phyloP scores from a whole-genome alignment of 805 yeast genomes.

The Saccharomycopsis synnaedendra region DNA sequence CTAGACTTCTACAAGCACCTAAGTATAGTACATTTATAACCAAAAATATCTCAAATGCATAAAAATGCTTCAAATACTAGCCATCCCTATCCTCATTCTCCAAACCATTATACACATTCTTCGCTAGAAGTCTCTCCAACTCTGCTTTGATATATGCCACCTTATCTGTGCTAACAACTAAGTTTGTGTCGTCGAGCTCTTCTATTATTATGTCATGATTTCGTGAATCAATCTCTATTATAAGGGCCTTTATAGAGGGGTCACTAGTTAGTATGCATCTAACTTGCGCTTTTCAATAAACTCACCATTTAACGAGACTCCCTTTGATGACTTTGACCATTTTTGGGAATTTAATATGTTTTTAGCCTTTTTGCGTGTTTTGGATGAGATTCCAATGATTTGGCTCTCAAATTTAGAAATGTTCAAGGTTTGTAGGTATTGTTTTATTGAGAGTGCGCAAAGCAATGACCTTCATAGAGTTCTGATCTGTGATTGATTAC shows the following conservation, averaged over 20 bases:
- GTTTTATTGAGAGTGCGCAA: too few relatives aligned
- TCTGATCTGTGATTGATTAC: too few relatives aligned
- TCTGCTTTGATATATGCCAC: slow-evolving; percentile 70
- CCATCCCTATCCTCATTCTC: slow-evolving; percentile 46
- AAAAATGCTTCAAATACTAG: slow-evolving; percentile 22
- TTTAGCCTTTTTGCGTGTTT: background rate
- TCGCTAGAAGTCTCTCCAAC: slow-evolving; percentile 61
- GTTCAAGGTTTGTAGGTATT: too few relatives aligned
- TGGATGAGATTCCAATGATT: too few relatives aligned
- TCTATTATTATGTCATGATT: slow-evolving; percentile 62
- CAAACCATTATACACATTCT: slow-evolving; percentile 49
- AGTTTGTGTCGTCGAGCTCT: slow-evolving; percentile 87
- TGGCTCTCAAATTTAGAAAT: too few relatives aligned
- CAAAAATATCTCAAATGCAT: too few relatives aligned
- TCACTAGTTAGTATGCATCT: slow-evolving; percentile 34
- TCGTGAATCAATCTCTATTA: slow-evolving; percentile 69
- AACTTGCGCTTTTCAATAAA: background rate
- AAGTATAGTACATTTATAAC: too few relatives aligned
- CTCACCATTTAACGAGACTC: slow-evolving; percentile 14
- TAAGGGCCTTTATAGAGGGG: slow-evolving; percentile 84
- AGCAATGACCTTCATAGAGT: too few relatives aligned
- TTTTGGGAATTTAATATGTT: background rate
- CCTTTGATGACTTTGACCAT: slow-evolving; percentile 16
- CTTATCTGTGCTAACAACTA: slow-evolving; percentile 67
- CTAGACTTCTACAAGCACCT: too few relatives aligned